Evolutionary conservation across 2,329 filamentous ascomycete species (phyloP).

Genomic region (Aspergillaceae sp.): DNA sequence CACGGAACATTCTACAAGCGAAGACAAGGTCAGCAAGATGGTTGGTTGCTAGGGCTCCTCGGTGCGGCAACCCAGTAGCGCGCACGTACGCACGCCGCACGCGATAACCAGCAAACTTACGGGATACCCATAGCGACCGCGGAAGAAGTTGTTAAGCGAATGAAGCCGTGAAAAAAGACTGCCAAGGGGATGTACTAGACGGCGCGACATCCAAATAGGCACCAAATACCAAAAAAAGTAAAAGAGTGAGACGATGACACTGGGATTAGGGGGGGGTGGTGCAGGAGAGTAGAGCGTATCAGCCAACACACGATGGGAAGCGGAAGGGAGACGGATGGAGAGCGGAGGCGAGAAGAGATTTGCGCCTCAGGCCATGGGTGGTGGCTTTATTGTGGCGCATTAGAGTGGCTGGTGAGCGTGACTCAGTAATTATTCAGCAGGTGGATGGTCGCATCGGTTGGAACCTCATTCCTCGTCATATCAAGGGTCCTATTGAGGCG

Average conservation of each 20-base stretch:
- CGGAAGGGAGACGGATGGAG: not conserved
- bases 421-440: no score
- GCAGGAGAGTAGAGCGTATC: not conserved
- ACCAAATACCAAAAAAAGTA: not conserved
- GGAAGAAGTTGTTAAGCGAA: not conserved
- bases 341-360: no score
- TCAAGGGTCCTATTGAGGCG: no score
- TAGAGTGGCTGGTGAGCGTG: no score
- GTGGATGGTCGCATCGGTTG: no score
- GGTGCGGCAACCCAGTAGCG: slow-evolving; percentile 7
- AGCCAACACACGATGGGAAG: not conserved
- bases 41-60: not conserved
- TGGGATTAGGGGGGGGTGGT: not conserved
- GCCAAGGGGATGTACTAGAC: not conserved
- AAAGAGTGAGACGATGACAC: not conserved
- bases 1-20: slow-evolving; percentile 44
- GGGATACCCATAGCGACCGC: slow-evolving; percentile 32
- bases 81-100: slow-evolving; percentile 7
- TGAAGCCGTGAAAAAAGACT: not conserved
- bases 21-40: slow-evolving; percentile 12
- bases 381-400: no score
- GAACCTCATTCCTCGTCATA: no score
- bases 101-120: slow-evolving; percentile 24
- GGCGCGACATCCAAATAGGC: not conserved
- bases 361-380: no score